Conservation (phyloP, 2,329 filamentous ascomycete genomes). For the Ceratocystis alfenasii region DNA sequence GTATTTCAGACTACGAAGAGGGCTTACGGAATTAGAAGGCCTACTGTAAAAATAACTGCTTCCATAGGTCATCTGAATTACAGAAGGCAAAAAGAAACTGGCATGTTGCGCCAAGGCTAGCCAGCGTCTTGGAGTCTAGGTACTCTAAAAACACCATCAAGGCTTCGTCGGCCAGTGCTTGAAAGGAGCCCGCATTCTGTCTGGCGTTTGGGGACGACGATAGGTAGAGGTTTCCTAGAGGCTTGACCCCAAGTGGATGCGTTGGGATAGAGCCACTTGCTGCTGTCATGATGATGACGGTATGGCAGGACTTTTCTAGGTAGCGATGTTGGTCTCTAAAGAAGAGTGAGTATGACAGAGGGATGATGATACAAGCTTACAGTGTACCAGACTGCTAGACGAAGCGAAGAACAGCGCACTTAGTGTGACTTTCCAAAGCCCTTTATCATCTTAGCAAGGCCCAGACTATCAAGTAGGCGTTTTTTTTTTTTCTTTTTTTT, state of each 20-base stretch:
- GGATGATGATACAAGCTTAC: background rate
- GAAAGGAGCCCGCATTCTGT: conserved; percentile 50
- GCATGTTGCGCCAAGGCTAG: conserved; percentile 63
- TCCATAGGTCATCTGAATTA: conserved; percentile 79
- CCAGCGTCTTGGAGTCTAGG: conserved; percentile 51
- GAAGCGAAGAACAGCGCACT: background rate
- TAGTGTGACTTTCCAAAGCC: background rate
- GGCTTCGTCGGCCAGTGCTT: conserved; percentile 65
- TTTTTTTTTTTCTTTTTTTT: background rate
- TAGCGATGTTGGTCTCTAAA: too few relatives aligned
- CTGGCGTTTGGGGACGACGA: conserved; percentile 30
- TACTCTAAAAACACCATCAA: conserved; percentile 63
- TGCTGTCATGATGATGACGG: background rate
- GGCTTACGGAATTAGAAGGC: conserved; percentile 27
- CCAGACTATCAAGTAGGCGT: background rate
- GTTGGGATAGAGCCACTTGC: conserved; percentile 46
- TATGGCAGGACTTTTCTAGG: background rate
- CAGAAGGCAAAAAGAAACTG: conserved; percentile 79
- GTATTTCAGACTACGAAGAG: background rate
- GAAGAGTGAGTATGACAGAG: background rate
- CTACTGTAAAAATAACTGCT: conserved; percentile 72
- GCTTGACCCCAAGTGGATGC: conserved; percentile 76
- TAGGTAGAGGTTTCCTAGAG: conserved; percentile 70
- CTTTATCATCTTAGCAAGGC: background rate
- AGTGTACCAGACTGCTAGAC: background rate